Conservation (phyloP, 2,329 filamentous ascomycete genomes). For the Cytospora paraplurivora region DNA sequence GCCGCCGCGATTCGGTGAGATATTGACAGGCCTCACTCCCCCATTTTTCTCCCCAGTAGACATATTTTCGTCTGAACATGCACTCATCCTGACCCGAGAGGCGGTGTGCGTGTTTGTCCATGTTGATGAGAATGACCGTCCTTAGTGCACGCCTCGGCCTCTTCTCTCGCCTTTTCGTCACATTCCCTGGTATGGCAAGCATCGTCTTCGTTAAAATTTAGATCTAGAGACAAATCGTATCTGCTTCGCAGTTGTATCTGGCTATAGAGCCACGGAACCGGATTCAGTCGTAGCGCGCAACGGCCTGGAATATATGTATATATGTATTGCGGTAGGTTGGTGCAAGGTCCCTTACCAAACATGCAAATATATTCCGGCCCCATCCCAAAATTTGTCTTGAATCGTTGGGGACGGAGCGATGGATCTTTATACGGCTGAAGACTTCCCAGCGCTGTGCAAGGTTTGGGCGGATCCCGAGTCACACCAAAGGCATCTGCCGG, state of each 20-base stretch:
- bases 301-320: not conserved
- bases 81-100: not conserved
- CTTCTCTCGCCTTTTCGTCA: not conserved
- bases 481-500: conserved; percentile 14
- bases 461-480: not conserved
- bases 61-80: not conserved
- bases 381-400: not conserved
- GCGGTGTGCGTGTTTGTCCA: conserved; percentile 6
- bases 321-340: not conserved
- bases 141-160: not conserved
- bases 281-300: not conserved
- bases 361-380: not conserved
- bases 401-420: not conserved
- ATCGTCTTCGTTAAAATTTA: not conserved
- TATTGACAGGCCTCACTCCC: no score
- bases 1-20: no score
- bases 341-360: not conserved
- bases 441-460: not conserved
- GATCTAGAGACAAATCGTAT: not conserved
- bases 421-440: not conserved
- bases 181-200: not conserved
- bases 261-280: not conserved
- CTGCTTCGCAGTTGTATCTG: not conserved
- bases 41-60: not conserved
- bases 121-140: not conserved